Percentiles rank a stretch among this genome's conserved stretches.
These are phyloP conservation scores for Monascus ruber DNA, from an alignment of 2,329 filamentous ascomycete genomes.

Conservation along the genomic window DNA sequence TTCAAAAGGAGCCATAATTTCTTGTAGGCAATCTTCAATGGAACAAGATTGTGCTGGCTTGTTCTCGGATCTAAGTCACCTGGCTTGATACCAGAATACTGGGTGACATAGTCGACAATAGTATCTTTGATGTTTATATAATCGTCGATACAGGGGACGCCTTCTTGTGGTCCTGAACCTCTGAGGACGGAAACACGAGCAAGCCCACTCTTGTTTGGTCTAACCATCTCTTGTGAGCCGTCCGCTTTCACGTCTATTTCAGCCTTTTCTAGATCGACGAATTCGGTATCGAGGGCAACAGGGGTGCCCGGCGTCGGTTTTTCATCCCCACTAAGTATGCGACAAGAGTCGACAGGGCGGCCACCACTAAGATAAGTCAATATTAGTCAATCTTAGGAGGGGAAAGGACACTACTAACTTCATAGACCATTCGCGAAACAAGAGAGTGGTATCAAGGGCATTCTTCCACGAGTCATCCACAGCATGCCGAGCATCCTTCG, in stretches of 20 bases:
- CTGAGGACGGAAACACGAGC: conserved; percentile 88
- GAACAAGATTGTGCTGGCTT: conserved; percentile 72
- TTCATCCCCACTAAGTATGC: conserved; percentile 43
- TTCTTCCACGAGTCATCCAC: conserved; percentile 82
- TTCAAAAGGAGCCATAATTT: conserved; percentile 96
- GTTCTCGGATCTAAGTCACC: conserved; percentile 70
- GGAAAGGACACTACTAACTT: conserved; percentile 22
- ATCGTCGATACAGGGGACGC: conserved; percentile 87
- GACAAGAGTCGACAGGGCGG: conserved; percentile 26
- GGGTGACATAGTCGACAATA: conserved; percentile 89
- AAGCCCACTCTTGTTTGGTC: conserved; percentile 79
- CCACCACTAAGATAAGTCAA: conserved; percentile 15
- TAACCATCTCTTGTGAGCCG: conserved; percentile 80
- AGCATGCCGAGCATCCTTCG: conserved; percentile 66
- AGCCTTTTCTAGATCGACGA: conserved; percentile 82
- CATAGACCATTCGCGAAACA: conserved; percentile 62
- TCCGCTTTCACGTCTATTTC: conserved; percentile 96
- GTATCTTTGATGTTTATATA: conserved; percentile 87
- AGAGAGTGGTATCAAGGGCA: conserved; percentile 67
- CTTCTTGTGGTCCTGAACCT: conserved; percentile 63
- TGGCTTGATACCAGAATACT: conserved; percentile 80
- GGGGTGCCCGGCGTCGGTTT: conserved; percentile 60
- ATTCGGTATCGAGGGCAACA: conserved; percentile 89
- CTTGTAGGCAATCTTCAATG: conserved; percentile 89
- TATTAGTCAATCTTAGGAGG: no score